Evolutionary conservation across 2,329 filamentous ascomycete genomes (phyloP).

Genomic region (Tolypocladium guangdongense): DNA sequence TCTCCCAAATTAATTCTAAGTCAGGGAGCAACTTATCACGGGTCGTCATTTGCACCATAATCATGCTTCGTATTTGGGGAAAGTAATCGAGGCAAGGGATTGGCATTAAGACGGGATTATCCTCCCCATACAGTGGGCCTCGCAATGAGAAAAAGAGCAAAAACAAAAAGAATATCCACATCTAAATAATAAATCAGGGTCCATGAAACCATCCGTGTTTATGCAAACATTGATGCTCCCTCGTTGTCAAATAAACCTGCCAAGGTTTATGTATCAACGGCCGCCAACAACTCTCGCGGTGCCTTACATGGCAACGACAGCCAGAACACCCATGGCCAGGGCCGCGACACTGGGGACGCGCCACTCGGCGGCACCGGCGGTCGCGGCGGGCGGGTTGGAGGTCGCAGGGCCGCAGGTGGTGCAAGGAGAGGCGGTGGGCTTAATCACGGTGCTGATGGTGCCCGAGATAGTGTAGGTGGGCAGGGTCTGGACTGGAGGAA

Average conservation of each 20-base stretch:
- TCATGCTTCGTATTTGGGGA: background rate
- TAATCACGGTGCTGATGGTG: constrained; percentile 2
- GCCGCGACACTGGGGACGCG: constrained; percentile 7
- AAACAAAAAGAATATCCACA: background rate
- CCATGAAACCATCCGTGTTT: background rate
- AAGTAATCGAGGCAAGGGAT: background rate
- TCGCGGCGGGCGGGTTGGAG: constrained; percentile 5
- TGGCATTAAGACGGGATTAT: background rate
- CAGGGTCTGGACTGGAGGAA: background rate
- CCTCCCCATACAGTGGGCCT: background rate
- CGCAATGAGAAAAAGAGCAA: background rate
- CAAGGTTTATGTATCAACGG: background rate
- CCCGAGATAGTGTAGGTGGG: background rate
- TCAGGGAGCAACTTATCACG: background rate
- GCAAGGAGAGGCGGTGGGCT: constrained; percentile 4
- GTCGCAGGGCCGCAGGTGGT: constrained; percentile 4
- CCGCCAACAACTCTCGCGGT: background rate
- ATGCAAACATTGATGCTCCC: background rate
- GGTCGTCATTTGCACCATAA: background rate
- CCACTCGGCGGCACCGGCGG: constrained; percentile 9
- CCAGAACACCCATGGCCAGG: constrained; percentile 9
- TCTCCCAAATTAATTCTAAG: background rate
- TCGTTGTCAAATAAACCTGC: background rate
- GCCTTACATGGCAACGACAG: constrained; percentile 9
- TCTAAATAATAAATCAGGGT: background rate